Evolutionary conservation across 345 rosid genomes (phyloP), one percentile per base, ranked within the genome.

Genomic region (Reutealis trisperma): DNA sequence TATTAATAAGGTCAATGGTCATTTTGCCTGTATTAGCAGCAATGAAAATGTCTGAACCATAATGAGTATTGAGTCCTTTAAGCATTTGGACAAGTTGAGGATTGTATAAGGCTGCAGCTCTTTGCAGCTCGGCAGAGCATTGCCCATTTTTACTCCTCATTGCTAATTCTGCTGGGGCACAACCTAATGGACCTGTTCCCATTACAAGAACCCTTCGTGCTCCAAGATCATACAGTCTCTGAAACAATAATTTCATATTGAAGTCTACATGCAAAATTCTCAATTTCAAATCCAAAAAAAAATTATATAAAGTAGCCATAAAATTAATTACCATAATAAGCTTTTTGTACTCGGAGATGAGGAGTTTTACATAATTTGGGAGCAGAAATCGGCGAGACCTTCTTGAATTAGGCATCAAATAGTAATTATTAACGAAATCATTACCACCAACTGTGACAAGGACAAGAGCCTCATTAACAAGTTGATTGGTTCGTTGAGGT

Each of bases 361-460:
- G 66, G 22, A 9, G 72, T 41, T n/a, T 45, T 18, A 76, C 80
- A 57, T 81, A 81, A 41, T 76, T 63, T 1, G 84, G 80, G 65
- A 81, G 80, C 19, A 59, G 15, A 15, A 13, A 81, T 25, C 77
- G 80, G 73, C 77, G 84, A 51, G 80, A 76, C n/a, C 84, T 76
- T 0, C 71, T 61, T 3, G 84, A 81, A 71, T 34, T 72, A 18
- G 84, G 84, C 18, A 81, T 59, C 65, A 81, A 73, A 45, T 72
- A 81, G 25, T 81, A 81, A 64, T 81, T 81, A 71, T 81, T 81
- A 10, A 81, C 84, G 52, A 81, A 81, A 61, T 81, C 84, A 18
- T 81, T 81, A 32, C 84, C 84, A 5, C 84, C 84, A 0, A 72
- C 62, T 5, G 84, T 81, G 4, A 81, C 62, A 8, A 81, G 80